Evolutionary conservation across 2,329 filamentous ascomycete genomes (phyloP), one percentile per base, ranked within the genome.

Genomic region (Paraconiothyrium brasiliense): DNA sequence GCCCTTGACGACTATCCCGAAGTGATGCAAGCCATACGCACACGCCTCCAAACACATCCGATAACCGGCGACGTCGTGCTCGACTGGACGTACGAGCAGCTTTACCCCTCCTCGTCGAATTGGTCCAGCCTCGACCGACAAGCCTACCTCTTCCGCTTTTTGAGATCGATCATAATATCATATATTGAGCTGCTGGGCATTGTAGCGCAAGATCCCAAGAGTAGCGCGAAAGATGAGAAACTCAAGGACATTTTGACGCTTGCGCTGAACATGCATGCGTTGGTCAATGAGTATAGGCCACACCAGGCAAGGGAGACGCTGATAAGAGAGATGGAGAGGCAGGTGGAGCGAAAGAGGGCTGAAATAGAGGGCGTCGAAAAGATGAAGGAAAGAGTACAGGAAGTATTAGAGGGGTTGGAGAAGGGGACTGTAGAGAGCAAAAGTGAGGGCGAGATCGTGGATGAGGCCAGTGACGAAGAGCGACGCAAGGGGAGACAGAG

Each of bases 241-340:
- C 85, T 94, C 49, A 84, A 88, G 48, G 91, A 98, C 76, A 80
- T 99, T 35, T 86, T 91, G 71, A 93, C 90, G 16, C 82, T 98
- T 32, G 90, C 97, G 65, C 89, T 94, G 77, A 98, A 98, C 77
- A 91, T 96, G 73, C 93, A 97, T 79, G 92, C 96, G 73, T 85
- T 97, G 57, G 88, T 98, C 67, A 99, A 99, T 78, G 90, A 97
- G 78, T 98, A 97, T 80, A 87, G 94, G 35, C 94, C 94, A 10
- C 94, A 97, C 76, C 94, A 98, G 80, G 93, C 94, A 27, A 83
- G 94, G 48, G 94, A 97, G 81, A 93, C 90, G 32, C 83, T 97
- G 60, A 97, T 97, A 35, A 81, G 90, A 67, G 87, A 94, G 83
- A 93, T 97, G 91, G 92, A 97, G 79, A 90, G 91, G 67, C 91